Base-by-base conservation (phyloP, 2,329 filamentous ascomycete species). In the Gnomoniopsis smithogilvyi region DNA sequence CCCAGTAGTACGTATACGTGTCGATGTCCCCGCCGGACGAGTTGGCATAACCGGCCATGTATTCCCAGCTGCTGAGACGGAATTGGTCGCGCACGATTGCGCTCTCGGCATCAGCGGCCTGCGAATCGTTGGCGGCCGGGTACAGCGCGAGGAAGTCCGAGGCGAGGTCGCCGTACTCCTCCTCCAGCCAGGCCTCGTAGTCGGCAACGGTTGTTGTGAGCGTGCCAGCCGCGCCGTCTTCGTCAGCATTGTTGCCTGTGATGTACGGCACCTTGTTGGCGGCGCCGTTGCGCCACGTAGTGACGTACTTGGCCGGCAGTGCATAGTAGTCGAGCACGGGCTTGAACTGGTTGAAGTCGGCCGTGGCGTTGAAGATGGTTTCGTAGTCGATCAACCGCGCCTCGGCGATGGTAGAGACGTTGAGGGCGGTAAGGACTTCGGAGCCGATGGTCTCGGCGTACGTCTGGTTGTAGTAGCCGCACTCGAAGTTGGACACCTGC, bases 191-290 rank as follows among this genome's bases (percentile, higher is more conserved):
- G n/a, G 50, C 41, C 19, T 63, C 50, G 59, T 68, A 69, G 17
- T 65, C 58, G 6, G 60, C 48, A 4, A 67, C 36, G 11, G 64
- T 65, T 51, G 67, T 62, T 22, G 62, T 66, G 3, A 66, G 61
- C n/a, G 57, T 56, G 14, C 65, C 65, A 43, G 45, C 60, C 1
- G 66, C 64, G 19, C 68, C 67, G 21, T 57, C 64, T 56, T 71
- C 68, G 22, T 71, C 69, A 41, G 61, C 63, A 47, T 63, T 70
- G 59, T 70, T 69, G 17, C 68, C 68, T 1, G 69, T 70, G 7
- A 71, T 58, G n/a, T 70, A 53, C 11, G 67, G 66, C 3, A 71
- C 64, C 45, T 71, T 61, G 30, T 69, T 64, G 10, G 65, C 66
- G 1, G 64, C 51, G 17, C 67, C 67, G 2, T 67, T 48, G n/a